Base-by-base conservation (phyloP, 148 eudicot species). In the Amaranthus palmeri region DNA sequence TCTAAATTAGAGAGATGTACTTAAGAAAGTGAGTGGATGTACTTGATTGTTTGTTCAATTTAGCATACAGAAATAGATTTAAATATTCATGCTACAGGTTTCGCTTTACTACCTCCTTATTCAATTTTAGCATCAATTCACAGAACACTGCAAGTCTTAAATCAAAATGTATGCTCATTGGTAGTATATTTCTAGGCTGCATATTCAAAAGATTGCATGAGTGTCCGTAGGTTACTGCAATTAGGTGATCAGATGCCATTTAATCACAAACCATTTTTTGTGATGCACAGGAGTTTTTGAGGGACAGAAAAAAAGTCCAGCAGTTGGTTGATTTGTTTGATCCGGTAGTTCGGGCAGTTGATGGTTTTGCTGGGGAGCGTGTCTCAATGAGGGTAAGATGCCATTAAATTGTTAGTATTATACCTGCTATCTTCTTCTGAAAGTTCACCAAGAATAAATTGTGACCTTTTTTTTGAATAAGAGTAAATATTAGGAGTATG, bases 301-400 rank as follows among this genome's bases (percentile, higher is more conserved):
- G 88, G 74, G 97, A 95, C 81, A 81, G 88, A 82, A 82, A 65
- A 53, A 92, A 90, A 83, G 99, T 95, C 65, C 82, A 88, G 72
- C 83, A 90, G 72, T 55, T 95, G 80, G 99, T 89, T 63, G 76
- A 87, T 41, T 76, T 86, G 62, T 95, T 92, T 82, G 97, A 91
- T 74, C 98, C 98, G 44, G 61, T 90, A 67, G 97, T 95, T 40
- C 86, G 93, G 47, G 86, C 77, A 54, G 86, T 91, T 72, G 98
- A 95, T 81, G 86, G 79, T 47, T 50, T 86, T 69, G 85, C 92
- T 55, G 99, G 99, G 74, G 99, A 95, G 74, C 88, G 87, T 36
- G 97, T 95, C 54, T 92, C 99, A 74, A 92, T 95, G 97, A 86
- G 99, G 86, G 98, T 93, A 85, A 81, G 58, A 54, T 64, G 52